A percentile compares a stretch with the other conserved stretches of the same genome.
phyloP scores from a whole-genome alignment of 306 rosid species.

The Pterocarpus macrocarpus region DNA sequence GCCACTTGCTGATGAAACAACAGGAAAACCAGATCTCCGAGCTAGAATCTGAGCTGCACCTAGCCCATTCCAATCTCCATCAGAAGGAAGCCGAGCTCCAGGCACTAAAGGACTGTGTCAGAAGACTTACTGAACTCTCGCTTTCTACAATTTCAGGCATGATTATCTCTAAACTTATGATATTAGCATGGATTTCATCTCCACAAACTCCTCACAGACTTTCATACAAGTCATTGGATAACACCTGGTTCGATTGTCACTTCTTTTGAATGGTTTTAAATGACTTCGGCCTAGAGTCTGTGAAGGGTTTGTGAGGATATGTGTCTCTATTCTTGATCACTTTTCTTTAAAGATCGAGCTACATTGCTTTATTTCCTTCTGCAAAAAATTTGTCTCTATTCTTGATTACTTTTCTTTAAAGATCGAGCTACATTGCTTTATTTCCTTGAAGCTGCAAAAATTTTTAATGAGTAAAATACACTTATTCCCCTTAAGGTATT shows the following conservation, averaged over 20 bases:
- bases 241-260: not conserved
- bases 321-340: constrained; percentile 12
- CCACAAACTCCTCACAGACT: constrained; percentile 17
- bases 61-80: constrained; percentile 65
- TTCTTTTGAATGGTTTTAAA: constrained; percentile 20
- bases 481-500: too few species aligned
- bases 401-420: constrained; percentile 11
- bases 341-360: not conserved
- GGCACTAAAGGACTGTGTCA: constrained; percentile 74
- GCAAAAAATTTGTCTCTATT: not conserved
- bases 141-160: constrained; percentile 65
- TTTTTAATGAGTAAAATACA: too few species aligned
- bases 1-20: constrained; percentile 72
- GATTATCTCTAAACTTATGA: constrained; percentile 30
- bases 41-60: constrained; percentile 71
- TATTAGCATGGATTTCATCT: not conserved
- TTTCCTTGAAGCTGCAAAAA: not conserved
- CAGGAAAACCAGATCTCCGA: constrained; percentile 70
- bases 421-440: constrained; percentile 2
- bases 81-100: constrained; percentile 76
- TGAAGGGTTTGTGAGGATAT: not conserved
- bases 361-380: not conserved
- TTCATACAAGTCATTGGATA: constrained; percentile 5
- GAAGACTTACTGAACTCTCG: constrained; percentile 66
- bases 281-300: constrained; percentile 3